phyloP scores from a whole-genome alignment of 352 stramenopile genomes.

The Globisporangium polare region DNA sequence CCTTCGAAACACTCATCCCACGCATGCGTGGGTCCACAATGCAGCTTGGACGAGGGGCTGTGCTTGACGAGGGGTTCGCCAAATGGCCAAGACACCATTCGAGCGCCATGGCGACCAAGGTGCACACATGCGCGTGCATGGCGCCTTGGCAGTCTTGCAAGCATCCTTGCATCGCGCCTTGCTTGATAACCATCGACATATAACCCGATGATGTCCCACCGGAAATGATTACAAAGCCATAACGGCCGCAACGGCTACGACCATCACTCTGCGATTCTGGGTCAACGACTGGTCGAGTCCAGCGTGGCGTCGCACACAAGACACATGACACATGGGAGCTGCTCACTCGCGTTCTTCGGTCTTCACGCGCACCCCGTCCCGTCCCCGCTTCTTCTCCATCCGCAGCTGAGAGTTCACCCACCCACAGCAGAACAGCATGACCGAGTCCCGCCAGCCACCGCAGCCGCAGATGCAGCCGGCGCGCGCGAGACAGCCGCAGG shows the following conservation, averaged over 20 bases:
- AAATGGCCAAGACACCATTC: background rate
- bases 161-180: too few species aligned
- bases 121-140: background rate
- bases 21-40: too few species aligned
- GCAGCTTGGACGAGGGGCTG: background rate
- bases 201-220: background rate
- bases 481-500: background rate
- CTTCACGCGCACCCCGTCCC: background rate
- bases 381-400: too few species aligned
- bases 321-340: background rate
- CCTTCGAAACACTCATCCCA: too few species aligned
- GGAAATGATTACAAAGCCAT: background rate
- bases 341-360: slow-evolving; percentile 1
- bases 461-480: background rate
- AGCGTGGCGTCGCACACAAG: background rate
- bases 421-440: background rate
- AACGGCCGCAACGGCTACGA: background rate
- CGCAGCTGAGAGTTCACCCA: too few species aligned
- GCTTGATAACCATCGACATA: background rate
- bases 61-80: background rate
- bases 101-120: background rate
- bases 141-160: too few species aligned
- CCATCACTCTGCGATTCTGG: slow-evolving; percentile 9
- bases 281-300: slow-evolving; percentile 10
- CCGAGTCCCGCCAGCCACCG: background rate